Conservation (phyloP, 2,329 filamentous ascomycete species). For the Cryphonectria naterciae region DNA sequence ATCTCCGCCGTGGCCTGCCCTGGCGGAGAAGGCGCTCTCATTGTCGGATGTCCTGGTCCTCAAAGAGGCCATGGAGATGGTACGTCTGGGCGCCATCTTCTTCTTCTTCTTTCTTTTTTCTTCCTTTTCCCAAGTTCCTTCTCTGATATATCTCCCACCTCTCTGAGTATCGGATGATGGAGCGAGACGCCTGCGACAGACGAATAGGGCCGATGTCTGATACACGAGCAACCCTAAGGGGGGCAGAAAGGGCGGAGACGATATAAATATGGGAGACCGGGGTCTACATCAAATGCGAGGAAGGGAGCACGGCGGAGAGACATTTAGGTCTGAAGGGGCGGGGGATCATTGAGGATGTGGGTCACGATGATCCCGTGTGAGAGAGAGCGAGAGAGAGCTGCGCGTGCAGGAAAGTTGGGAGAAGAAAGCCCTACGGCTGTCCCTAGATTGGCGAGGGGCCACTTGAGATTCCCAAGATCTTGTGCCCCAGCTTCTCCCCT, state of each 20-base stretch:
- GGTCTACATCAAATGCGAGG: constrained; percentile 15
- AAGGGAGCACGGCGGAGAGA: constrained; percentile 24
- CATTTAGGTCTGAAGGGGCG: constrained; percentile 16
- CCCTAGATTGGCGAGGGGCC: constrained; percentile 10
- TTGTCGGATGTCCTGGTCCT: constrained; percentile 24
- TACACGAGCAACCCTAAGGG: constrained; percentile 15
- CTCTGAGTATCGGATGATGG: constrained; percentile 15
- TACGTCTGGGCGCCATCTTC: constrained; percentile 23
- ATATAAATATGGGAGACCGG: constrained; percentile 22
- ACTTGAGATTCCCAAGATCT: neutral
- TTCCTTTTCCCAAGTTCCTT: neutral
- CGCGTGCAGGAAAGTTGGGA: constrained; percentile 12
- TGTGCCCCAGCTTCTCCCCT: neutral
- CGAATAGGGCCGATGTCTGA: constrained; percentile 17
- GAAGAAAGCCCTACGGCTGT: neutral
- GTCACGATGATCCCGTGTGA: constrained; percentile 26
- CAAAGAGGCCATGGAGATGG: constrained; percentile 21
- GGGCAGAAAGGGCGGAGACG: constrained; percentile 7
- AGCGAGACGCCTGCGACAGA: constrained; percentile 15
- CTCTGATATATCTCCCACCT: constrained; percentile 16
- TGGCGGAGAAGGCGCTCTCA: constrained; percentile 25
- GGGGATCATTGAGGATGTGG: constrained; percentile 1
- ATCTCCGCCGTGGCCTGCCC: constrained; percentile 16
- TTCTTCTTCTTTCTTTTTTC: constrained; percentile 7
- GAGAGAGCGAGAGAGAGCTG: neutral